A percentile compares a stretch with the other conserved stretches of the same genome.
Conservation (phyloP, 2,329 filamentous ascomycete genomes). For the Ophiostoma pallidulum region DNA sequence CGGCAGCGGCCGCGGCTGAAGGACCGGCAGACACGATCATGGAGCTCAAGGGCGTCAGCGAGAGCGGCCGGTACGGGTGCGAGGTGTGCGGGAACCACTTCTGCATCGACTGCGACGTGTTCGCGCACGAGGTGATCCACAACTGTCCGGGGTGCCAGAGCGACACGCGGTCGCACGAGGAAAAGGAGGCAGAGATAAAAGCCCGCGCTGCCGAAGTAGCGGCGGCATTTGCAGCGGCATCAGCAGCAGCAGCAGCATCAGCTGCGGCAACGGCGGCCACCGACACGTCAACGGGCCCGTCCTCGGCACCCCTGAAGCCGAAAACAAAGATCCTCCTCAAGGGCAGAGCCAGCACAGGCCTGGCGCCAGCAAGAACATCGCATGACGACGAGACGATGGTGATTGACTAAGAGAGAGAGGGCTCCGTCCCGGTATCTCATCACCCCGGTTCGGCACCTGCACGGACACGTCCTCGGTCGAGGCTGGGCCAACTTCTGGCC, state of each 20-base stretch:
- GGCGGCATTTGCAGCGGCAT: background rate
- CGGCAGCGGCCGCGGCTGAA: background rate
- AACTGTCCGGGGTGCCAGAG: conserved; percentile 88
- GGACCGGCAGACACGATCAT: conserved; percentile 13
- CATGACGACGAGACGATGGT: conserved; percentile 7
- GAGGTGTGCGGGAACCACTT: conserved; percentile 82
- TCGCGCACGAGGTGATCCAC: conserved; percentile 86
- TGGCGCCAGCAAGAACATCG: background rate
- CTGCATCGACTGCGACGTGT: conserved; percentile 96
- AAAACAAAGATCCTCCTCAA: conserved; percentile 10
- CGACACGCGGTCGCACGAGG: conserved; percentile 26
- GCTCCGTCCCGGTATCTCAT: too few relatives aligned
- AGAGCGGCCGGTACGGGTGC: conserved; percentile 83
- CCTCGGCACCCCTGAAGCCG: background rate
- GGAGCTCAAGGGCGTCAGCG: conserved; percentile 58
- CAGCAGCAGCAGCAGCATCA: background rate
- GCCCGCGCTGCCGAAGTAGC: conserved; percentile 1
- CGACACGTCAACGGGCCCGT: background rate
- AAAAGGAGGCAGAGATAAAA: background rate
- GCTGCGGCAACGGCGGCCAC: background rate
- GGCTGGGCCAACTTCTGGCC: too few relatives aligned
- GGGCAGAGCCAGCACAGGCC: background rate
- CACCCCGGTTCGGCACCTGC: too few relatives aligned
- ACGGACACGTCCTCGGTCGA: too few relatives aligned
- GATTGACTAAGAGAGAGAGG: conserved; percentile 9